These are phyloP conservation scores for Galeopsis tetrahit DNA, from an alignment of 257 asterid species.

Conservation along the genomic window DNA sequence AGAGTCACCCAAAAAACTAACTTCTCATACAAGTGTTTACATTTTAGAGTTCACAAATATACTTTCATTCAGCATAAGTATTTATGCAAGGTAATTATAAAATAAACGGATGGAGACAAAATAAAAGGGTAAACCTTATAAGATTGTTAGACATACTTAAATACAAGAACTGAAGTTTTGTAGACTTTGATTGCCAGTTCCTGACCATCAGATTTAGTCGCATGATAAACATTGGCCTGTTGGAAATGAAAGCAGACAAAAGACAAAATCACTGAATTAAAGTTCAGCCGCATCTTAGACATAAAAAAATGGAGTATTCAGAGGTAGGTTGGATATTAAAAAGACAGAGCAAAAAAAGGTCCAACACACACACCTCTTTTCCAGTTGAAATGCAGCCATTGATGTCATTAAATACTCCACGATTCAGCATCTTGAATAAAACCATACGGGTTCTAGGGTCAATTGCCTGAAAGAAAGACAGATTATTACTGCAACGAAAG, in stretches of 20 bases:
- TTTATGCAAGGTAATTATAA: constrained; percentile 2
- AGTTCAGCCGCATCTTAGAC: constrained; percentile 6
- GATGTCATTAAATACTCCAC: constrained; percentile 79
- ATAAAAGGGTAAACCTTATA: constrained; percentile 26
- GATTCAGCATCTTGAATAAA: constrained; percentile 86
- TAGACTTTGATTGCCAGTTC: constrained; percentile 92
- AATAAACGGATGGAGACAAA: constrained; percentile 27
- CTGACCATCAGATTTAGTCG: constrained; percentile 81
- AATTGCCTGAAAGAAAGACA: constrained; percentile 71
- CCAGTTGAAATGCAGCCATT: constrained; percentile 99
- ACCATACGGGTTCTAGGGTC: constrained; percentile 99
- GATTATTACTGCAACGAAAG: constrained; percentile 13
- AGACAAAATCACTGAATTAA: constrained; percentile 12
- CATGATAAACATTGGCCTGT: constrained; percentile 99
- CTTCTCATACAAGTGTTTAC: background rate
- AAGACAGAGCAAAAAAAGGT: background rate
- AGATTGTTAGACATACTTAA: constrained; percentile 62
- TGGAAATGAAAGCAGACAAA: constrained; percentile 23
- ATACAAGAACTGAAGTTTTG: constrained; percentile 91
- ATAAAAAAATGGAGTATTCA: background rate
- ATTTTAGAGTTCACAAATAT: constrained; percentile 7
- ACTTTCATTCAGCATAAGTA: constrained; percentile 18
- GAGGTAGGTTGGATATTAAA: constrained; percentile 11
- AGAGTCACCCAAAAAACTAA: background rate
- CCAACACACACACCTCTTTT: constrained; percentile 76